Percentiles rank a stretch among this genome's conserved stretches.
phyloP scores from a whole-genome alignment of 2,329 filamentous ascomycete genomes.

The Fusarium anguioides region DNA sequence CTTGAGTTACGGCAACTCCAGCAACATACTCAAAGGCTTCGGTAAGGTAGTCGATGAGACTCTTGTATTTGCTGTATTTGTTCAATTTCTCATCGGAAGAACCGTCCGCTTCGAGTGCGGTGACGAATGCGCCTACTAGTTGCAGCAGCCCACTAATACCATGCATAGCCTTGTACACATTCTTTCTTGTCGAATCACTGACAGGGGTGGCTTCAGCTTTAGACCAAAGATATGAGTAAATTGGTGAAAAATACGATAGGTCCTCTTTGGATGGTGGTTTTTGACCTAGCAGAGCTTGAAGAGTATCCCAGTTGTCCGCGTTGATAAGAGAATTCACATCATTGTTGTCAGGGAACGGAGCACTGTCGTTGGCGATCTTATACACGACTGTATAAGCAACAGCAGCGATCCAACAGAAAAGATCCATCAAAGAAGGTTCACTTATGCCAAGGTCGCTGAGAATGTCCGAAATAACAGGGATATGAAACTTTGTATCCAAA shows the following conservation, averaged over 20 bases:
- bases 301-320: not conserved
- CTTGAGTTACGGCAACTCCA: accelerated
- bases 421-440: not conserved
- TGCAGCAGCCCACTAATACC: accelerated
- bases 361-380: accelerated
- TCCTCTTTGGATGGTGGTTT: not conserved
- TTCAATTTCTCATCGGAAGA: accelerated
- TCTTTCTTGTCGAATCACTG: accelerated
- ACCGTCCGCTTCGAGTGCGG: not conserved
- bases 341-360: not conserved
- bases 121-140: not conserved
- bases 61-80: accelerated
- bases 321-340: not conserved
- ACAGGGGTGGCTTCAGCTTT: not conserved
- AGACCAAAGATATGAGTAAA: not conserved
- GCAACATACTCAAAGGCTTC: accelerated
- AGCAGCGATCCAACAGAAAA: not conserved
- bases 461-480: not conserved
- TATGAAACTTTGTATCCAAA: not conserved
- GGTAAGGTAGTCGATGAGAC: accelerated
- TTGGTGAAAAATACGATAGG: accelerated
- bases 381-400: not conserved
- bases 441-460: not conserved
- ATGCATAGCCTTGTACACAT: accelerated
- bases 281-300: not conserved